Evolutionary conservation across 148 eudicot species (phyloP), one percentile per base, ranked within the genome.

Genomic region (Silene uniflora): DNA sequence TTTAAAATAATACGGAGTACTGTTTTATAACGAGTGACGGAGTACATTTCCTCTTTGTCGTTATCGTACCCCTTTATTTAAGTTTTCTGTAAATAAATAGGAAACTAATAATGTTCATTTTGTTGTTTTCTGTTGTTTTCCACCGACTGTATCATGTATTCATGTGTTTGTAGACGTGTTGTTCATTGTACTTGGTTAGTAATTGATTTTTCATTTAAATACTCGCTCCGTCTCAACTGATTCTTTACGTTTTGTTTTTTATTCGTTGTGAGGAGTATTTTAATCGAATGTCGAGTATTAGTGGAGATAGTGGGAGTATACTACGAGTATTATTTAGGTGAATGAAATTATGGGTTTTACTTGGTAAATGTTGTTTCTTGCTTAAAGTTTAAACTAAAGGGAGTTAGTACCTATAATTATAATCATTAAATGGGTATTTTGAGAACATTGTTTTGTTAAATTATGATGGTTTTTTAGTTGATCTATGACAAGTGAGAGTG

Each of bases 71-170:
- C n/a, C 1, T 55, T 55, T 17, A 60, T 61, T 23, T 61, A 22
- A 61, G 3, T 61, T 61, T 61, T 9, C n/a, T 61, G 25, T 19
- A 61, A 61, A 17, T 19, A 60, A 61, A 59, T 18, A 59, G 22
- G 24, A 61, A 10, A 56, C 5, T 6, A 22, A 19, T 19, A 61
- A 61, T 61, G 64, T 9, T 22, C 25, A 61, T 61, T 61, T 63
- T 71, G 62, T 67, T 54, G 70, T 72, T 61, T 69, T 69, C 11
- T 71, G 75, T 29, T 62, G 39, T 16, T 39, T 39, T 72, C 64
- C 76, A 78, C 81, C 76, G 72, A 78, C 76, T 65, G 6, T 17
- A 24, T 63, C 75, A 77, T 77, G 78, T 77, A 5, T 59, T n/a
- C n/a, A n/a, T n/a, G n/a, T n/a, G n/a, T n/a, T n/a, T n/a, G n/a